Percentiles rank a stretch among this genome's conserved stretches.
Evolutionary conservation across 1,284 basidiomycete genomes (phyloP).

Genomic region (Ganoderma multipileum): DNA sequence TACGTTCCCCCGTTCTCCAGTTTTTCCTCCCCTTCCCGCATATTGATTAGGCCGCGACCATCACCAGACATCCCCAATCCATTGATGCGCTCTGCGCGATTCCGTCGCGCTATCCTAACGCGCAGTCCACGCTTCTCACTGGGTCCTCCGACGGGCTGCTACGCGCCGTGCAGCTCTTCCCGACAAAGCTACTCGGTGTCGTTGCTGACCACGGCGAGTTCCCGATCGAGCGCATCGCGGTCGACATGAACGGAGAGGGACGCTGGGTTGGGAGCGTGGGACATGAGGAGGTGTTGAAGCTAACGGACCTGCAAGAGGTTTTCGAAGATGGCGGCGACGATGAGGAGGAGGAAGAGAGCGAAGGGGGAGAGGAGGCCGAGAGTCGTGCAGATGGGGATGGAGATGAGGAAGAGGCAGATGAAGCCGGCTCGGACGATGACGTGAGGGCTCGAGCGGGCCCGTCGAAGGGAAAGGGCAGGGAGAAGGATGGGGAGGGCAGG

Average conservation of each 20-base stretch:
- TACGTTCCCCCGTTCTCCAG: slow-evolving; percentile 42
- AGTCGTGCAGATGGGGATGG: slow-evolving; percentile 29
- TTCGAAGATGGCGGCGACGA: slow-evolving; percentile 65
- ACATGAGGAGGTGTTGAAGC: slow-evolving; percentile 86
- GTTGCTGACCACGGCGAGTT: slow-evolving; percentile 91
- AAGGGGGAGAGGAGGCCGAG: slow-evolving; percentile 42
- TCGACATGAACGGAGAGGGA: slow-evolving; percentile 58
- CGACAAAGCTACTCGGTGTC: slow-evolving; percentile 90
- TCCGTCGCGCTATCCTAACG: slow-evolving; percentile 69
- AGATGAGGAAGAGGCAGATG: not conserved
- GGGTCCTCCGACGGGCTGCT: slow-evolving; percentile 94
- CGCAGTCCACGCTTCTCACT: slow-evolving; percentile 82
- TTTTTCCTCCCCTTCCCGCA: not conserved
- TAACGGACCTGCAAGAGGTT: slow-evolving; percentile 82
- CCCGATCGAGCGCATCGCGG: slow-evolving; percentile 87
- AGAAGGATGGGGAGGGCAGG: slow-evolving; percentile 48
- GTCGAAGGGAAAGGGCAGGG: slow-evolving; percentile 35
- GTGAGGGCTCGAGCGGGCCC: not conserved
- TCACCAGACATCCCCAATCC: slow-evolving; percentile 80
- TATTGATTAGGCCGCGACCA: not conserved
- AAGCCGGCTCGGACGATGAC: not conserved
- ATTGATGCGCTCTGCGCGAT: slow-evolving; percentile 85
- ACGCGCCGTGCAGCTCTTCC: slow-evolving; percentile 88
- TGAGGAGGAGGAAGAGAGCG: slow-evolving; percentile 33
- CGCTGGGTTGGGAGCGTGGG: slow-evolving; percentile 94